phyloP scores from a whole-genome alignment of 352 stramenopile genomes.

The Globisporangium rhizosaccharum region DNA sequence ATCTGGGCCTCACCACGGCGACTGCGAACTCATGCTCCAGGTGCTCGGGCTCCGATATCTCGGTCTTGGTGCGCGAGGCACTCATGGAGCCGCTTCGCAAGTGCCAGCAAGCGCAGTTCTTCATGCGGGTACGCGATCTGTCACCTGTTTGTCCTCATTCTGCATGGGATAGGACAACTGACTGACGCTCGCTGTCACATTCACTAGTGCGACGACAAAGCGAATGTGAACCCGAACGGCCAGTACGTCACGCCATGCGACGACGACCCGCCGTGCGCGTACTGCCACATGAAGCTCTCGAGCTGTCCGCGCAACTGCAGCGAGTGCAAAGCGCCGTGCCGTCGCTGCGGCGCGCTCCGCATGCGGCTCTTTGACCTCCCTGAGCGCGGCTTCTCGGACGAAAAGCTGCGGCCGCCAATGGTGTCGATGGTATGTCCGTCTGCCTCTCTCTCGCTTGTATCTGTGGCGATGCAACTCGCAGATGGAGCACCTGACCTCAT shows the following conservation, averaged over 20 bases:
- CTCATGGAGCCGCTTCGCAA: conserved; percentile 96
- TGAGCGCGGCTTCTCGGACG: conserved; percentile 74
- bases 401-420: conserved; percentile 83
- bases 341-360: conserved; percentile 63
- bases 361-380: conserved; percentile 86
- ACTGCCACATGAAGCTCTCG: conserved; percentile 89
- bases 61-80: conserved; percentile 94
- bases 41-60: conserved; percentile 96
- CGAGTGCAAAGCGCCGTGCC: conserved; percentile 68
- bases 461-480: background rate
- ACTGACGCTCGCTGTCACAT: background rate
- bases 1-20: background rate
- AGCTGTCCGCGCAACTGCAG: conserved; percentile 54
- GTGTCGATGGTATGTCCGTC: conserved; percentile 65
- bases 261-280: conserved; percentile 77
- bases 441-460: background rate
- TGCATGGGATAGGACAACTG: too few species aligned
- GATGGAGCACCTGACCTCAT: background rate
- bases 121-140: conserved; percentile 43
- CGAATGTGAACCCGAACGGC: conserved; percentile 46
- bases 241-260: conserved; percentile 76
- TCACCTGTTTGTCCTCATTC: background rate
- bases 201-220: conserved; percentile 75
- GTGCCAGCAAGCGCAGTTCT: conserved; percentile 96
- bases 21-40: conserved; percentile 14